phyloP scores from a whole-genome alignment of 257 asterid species.

The Capsicum pubescens region DNA sequence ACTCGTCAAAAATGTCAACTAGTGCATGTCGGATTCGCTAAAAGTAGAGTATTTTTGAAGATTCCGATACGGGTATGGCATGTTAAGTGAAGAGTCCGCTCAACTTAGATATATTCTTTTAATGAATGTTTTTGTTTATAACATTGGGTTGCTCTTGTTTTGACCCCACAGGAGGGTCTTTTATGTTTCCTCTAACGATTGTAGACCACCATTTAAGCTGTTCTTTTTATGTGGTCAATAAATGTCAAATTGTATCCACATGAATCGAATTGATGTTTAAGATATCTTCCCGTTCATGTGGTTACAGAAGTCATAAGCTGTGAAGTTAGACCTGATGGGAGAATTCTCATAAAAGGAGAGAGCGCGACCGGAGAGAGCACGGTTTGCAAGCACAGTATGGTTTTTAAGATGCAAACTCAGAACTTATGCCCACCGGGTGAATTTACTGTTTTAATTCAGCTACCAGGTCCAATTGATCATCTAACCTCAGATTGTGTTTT shows the following conservation, averaged over 20 bases:
- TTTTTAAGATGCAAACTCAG: conserved; percentile 51
- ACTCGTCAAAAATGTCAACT: no score
- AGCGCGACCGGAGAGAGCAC: conserved; percentile 40
- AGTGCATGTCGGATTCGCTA: no score
- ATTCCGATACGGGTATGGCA: no score
- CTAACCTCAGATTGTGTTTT: conserved; percentile 33
- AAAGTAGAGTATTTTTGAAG: no score
- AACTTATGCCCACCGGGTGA: conserved; percentile 53
- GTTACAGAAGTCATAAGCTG: conserved; percentile 43
- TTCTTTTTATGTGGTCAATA: not conserved
- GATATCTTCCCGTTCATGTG: conserved; percentile 16
- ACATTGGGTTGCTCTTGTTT: no score
- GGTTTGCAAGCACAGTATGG: conserved; percentile 36
- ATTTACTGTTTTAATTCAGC: conserved; percentile 51
- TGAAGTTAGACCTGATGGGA: conserved; percentile 48
- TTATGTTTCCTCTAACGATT: no score
- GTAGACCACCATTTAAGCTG: no score
- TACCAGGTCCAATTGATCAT: conserved; percentile 51
- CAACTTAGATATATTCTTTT: no score
- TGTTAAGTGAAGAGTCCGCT: no score
- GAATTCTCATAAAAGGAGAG: conserved; percentile 41
- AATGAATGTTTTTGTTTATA: no score
- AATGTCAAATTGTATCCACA: not conserved
- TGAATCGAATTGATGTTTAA: not conserved
- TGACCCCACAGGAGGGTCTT: no score